Evolutionary conservation across 495 filamentous ascomycete species (phyloP).

Genomic region (Pyronema omphalodes): DNA sequence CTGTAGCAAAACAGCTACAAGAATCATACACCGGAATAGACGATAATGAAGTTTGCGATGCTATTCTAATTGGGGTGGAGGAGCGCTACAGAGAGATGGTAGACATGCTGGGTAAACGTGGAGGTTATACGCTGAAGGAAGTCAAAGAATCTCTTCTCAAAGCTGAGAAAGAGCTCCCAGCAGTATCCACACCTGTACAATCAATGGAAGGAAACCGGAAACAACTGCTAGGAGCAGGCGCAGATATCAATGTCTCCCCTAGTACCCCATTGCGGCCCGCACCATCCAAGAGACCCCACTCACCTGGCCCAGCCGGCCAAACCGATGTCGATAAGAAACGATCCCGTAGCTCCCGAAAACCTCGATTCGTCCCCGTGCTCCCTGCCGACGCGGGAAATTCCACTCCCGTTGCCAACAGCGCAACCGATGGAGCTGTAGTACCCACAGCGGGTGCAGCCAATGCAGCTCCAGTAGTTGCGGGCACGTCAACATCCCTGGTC

Average conservation of each 20-base stretch:
- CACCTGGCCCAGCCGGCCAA: background rate
- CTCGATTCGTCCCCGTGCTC: background rate
- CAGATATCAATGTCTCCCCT: background rate
- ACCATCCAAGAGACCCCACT: background rate
- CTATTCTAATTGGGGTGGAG: conserved; percentile 3
- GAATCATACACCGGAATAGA: background rate
- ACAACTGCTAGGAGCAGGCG: background rate
- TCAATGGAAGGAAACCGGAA: background rate
- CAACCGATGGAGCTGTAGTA: too few species aligned
- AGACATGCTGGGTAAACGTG: background rate
- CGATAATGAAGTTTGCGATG: conserved; percentile 1
- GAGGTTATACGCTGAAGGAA: background rate
- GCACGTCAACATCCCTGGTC: too few species aligned
- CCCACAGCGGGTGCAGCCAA: too few species aligned
- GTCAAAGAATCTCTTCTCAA: background rate
- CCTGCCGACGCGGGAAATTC: background rate
- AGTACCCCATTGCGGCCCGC: too few species aligned
- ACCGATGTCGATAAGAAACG: background rate
- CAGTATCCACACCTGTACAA: background rate
- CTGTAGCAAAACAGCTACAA: background rate
- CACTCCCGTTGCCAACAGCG: background rate
- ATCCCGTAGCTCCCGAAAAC: background rate
- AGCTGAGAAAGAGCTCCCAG: background rate
- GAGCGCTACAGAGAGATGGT: background rate
- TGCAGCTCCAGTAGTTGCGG: too few species aligned